Conservation (phyloP, 176 grass and related monocot species). For the Ampelocalamus luodianensis region DNA sequence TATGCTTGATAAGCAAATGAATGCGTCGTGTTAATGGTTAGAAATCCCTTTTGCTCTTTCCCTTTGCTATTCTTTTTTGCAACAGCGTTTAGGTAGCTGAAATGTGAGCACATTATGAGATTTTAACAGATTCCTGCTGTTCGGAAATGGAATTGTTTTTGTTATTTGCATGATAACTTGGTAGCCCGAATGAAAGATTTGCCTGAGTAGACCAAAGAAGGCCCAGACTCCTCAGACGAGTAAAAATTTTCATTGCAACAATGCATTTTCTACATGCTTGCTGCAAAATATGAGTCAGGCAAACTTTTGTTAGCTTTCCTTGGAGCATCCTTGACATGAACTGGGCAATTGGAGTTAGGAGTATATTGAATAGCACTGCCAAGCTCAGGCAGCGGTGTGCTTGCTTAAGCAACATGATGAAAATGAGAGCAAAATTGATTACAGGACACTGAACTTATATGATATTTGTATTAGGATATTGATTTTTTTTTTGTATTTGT, state of each 20-base stretch:
- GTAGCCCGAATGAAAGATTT: not conserved
- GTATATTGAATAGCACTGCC: too few species aligned
- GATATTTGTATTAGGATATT: too few species aligned
- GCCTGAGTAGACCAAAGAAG: not conserved
- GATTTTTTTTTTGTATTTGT: too few species aligned
- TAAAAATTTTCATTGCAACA: not conserved
- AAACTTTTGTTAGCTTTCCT: not conserved
- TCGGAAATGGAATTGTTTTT: not conserved
- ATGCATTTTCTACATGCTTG: not conserved
- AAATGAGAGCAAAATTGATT: too few species aligned
- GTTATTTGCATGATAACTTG: not conserved
- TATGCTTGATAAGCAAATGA: conserved; percentile 45
- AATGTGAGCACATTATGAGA: not conserved
- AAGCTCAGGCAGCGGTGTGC: too few species aligned
- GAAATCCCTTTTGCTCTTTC: not conserved
- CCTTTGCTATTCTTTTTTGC: not conserved
- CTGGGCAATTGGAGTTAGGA: too few species aligned
- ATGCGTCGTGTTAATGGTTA: not conserved
- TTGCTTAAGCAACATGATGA: too few species aligned
- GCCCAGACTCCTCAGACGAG: not conserved
- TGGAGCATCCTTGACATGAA: not conserved
- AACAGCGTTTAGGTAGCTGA: not conserved
- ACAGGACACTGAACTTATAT: too few species aligned
- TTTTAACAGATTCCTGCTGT: not conserved
- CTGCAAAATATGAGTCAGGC: not conserved